Conservation (phyloP, 2,329 filamentous ascomycete genomes). For the Elsinoe australis region DNA sequence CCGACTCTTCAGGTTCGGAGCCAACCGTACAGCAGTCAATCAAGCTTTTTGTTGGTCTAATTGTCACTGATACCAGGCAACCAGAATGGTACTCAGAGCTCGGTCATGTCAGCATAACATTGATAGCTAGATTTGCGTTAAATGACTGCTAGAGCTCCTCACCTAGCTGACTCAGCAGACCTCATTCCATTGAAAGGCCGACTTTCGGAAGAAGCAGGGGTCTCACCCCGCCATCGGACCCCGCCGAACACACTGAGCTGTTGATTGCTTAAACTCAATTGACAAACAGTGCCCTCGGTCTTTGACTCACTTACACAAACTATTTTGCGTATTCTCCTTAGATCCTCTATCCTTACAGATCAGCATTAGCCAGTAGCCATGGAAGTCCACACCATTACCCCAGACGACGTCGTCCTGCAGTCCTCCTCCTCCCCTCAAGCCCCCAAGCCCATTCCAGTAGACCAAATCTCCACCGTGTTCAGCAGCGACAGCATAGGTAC, state of each 20-base stretch:
- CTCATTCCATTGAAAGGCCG: not conserved
- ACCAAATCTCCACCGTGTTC: slow-evolving; percentile 49
- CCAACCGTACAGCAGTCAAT: no score
- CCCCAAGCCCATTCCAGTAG: slow-evolving; percentile 33
- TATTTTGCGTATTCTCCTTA: not conserved
- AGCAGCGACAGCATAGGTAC: slow-evolving; percentile 47
- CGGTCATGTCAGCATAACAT: no score
- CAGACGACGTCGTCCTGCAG: slow-evolving; percentile 13
- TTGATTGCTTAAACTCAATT: not conserved
- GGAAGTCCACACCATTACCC: slow-evolving; percentile 19
- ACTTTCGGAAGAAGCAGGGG: not conserved
- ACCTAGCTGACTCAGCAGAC: no score
- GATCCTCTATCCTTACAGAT: not conserved
- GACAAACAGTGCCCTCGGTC: not conserved
- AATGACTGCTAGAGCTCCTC: no score
- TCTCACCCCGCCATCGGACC: slow-evolving; percentile 11
- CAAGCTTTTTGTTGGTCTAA: no score
- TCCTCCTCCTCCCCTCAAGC: not conserved
- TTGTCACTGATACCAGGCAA: no score
- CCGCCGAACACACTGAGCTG: slow-evolving; percentile 2
- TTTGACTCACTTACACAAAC: not conserved
- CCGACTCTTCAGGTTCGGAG: no score
- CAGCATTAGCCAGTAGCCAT: slow-evolving; percentile 5
- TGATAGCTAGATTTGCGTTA: no score
- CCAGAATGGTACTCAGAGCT: no score